A percentile compares a stretch with the other conserved stretches of the same genome.
Conservation (phyloP, 2,329 filamentous ascomycete species). For the Neopestalotiopsis clavispora region DNA sequence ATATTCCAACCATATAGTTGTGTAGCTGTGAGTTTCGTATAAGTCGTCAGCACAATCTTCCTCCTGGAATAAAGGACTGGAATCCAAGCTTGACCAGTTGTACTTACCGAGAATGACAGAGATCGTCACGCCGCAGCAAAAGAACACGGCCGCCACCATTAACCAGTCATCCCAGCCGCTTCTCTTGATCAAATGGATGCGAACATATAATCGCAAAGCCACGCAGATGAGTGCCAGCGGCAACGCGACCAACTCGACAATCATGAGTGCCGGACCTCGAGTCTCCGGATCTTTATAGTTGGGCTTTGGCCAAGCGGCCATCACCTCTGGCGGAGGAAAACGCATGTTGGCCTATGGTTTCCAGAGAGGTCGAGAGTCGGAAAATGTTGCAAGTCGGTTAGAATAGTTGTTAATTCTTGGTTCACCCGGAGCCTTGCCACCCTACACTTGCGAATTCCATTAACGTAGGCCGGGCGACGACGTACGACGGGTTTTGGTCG, state of each 20-base stretch:
- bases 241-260: slow-evolving; percentile 41
- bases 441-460: too few species aligned
- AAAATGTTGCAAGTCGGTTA: too few species aligned
- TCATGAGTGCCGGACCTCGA: slow-evolving; percentile 42
- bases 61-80: too few species aligned
- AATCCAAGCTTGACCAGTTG: too few species aligned
- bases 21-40: slow-evolving; percentile 26
- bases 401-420: too few species aligned
- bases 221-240: slow-evolving; percentile 40
- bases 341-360: slow-evolving; percentile 32
- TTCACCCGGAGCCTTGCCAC: too few species aligned
- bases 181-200: slow-evolving; percentile 37
- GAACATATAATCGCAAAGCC: slow-evolving; percentile 42
- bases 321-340: slow-evolving; percentile 40
- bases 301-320: slow-evolving; percentile 42
- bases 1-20: slow-evolving; percentile 42
- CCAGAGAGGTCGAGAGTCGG: not conserved
- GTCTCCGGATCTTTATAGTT: slow-evolving; percentile 43
- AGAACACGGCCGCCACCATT: slow-evolving; percentile 41
- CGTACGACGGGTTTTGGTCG: too few species aligned
- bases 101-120: slow-evolving; percentile 22
- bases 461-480: too few species aligned
- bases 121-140: slow-evolving; percentile 31
- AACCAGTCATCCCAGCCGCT: slow-evolving; percentile 46
- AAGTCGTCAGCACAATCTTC: not conserved